Conservation (phyloP, 1,284 basidiomycete species). For the Austroboletus niveus region DNA sequence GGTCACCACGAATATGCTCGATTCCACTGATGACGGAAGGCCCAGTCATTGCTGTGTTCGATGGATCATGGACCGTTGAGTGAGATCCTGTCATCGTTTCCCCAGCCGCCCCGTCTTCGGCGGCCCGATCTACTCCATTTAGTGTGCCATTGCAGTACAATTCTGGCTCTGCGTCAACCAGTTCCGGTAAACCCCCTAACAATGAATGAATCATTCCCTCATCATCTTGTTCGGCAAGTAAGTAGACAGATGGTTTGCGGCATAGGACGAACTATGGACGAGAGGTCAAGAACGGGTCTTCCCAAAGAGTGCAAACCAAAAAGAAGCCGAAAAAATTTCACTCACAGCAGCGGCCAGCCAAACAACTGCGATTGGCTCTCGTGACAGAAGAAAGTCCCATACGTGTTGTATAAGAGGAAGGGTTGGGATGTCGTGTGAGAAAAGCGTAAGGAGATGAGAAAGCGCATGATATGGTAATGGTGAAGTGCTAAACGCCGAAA, state of each 20-base stretch:
- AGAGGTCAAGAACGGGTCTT: constrained; percentile 5
- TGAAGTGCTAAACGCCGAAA: constrained; percentile 40
- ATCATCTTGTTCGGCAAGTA: constrained; percentile 61
- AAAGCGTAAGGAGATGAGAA: constrained; percentile 86
- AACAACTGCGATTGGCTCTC: constrained; percentile 78
- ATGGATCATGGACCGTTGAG: not conserved
- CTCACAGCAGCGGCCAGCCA: constrained; percentile 83
- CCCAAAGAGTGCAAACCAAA: not conserved
- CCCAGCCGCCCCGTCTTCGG: constrained; percentile 1
- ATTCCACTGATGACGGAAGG: too few relatives aligned
- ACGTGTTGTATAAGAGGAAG: constrained; percentile 82
- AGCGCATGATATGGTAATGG: constrained; percentile 85
- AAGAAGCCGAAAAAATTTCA: constrained; percentile 9
- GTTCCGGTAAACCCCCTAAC: constrained; percentile 67
- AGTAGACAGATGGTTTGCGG: constrained; percentile 56
- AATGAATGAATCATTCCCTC: constrained; percentile 86
- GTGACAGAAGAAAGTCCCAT: constrained; percentile 83
- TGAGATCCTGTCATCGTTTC: not conserved
- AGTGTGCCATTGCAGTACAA: not conserved
- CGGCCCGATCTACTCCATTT: not conserved
- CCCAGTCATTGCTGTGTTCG: too few relatives aligned
- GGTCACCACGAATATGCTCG: too few relatives aligned
- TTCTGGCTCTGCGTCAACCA: constrained; percentile 47
- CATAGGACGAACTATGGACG: constrained; percentile 54
- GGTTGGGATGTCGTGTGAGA: constrained; percentile 88